phyloP scores from a whole-genome alignment of 2,329 filamentous ascomycete genomes.

The Botryosphaeria agaves region DNA sequence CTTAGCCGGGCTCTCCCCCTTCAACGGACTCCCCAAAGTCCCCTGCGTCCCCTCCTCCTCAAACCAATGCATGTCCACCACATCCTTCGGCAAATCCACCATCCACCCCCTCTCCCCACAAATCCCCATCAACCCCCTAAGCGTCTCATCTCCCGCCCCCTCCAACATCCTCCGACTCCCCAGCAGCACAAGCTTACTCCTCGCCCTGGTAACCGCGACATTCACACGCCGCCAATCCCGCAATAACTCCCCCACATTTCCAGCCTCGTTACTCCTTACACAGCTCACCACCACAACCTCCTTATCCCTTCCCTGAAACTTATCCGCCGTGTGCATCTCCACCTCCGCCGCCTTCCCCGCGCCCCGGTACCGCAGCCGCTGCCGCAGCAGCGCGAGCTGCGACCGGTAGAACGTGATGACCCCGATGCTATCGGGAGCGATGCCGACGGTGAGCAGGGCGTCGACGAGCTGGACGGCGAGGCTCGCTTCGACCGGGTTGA shows the following conservation, averaged over 20 bases:
- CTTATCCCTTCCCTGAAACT: constrained; percentile 93
- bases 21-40: constrained; percentile 5
- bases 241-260: constrained; percentile 75
- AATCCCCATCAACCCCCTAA: constrained; percentile 56
- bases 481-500: constrained; percentile 69
- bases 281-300: constrained; percentile 77
- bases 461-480: constrained; percentile 69
- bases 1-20: constrained; percentile 6
- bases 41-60: constrained; percentile 36
- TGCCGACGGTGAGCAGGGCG: constrained; percentile 55
- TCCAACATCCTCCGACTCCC: constrained; percentile 71
- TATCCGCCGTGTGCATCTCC: constrained; percentile 93
- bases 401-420: constrained; percentile 96
- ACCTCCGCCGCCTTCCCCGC: constrained; percentile 40
- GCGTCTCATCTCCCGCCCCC: constrained; percentile 50
- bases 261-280: constrained; percentile 69
- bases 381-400: constrained; percentile 69
- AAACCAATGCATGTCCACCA: constrained; percentile 51
- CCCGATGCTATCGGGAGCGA: constrained; percentile 62
- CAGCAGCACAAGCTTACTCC: constrained; percentile 78
- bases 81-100: constrained; percentile 49
- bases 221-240: constrained; percentile 90
- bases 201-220: constrained; percentile 83
- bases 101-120: constrained; percentile 71
- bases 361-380: constrained; percentile 38